phyloP scores from a whole-genome alignment of 768 basidiomycete species.

The Hemileccinum impolitum region DNA sequence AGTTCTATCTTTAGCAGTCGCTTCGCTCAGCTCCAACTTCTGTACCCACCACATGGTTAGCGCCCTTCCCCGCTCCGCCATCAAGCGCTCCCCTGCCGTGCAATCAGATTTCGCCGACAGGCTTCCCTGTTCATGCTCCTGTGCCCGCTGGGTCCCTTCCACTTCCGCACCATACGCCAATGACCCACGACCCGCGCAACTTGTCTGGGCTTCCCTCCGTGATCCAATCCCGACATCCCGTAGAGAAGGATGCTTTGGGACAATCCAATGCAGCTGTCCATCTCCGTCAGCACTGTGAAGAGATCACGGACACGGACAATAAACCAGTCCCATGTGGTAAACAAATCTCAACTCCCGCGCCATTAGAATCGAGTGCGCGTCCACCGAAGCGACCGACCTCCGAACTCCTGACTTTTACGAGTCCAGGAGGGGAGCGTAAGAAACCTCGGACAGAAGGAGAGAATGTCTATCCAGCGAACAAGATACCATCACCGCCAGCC shows the following conservation, averaged over 20 bases:
- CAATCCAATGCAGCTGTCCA: neutral
- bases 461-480: neutral
- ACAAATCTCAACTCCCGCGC: neutral
- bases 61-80: conserved; percentile 22
- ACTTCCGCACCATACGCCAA: conserved; percentile 3
- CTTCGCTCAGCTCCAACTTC: conserved; percentile 9
- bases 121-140: conserved; percentile 11
- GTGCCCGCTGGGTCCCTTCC: conserved; percentile 8
- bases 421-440: conserved; percentile 15
- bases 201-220: conserved; percentile 1
- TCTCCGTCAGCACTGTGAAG: neutral
- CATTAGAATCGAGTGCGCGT: neutral
- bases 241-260: conserved; percentile 3
- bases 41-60: conserved; percentile 14
- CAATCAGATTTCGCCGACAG: conserved; percentile 7
- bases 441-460: conserved; percentile 19
- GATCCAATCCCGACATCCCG: conserved; percentile 1
- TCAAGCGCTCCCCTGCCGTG: conserved; percentile 6
- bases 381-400: conserved; percentile 18
- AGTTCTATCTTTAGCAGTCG: conserved; percentile 8
- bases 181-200: neutral
- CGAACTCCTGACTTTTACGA: conserved; percentile 4
- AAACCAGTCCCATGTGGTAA: neutral
- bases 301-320: neutral
- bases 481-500: neutral